Base-by-base conservation (phyloP, 164 flowering plant genomes). In the Berberis thunbergii region DNA sequence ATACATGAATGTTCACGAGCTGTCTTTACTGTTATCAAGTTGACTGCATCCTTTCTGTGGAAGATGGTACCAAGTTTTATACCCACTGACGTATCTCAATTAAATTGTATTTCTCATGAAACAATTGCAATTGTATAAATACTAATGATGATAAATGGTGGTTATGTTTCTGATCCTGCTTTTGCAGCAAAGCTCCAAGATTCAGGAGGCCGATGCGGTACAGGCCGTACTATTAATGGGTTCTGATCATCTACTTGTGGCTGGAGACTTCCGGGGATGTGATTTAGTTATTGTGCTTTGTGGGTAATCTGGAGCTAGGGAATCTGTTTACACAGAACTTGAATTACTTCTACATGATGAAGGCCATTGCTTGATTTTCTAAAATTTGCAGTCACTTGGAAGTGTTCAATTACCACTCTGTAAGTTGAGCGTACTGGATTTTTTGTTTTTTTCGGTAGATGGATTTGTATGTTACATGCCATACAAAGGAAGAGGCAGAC, bases 141-240 rank as follows among this genome's bases (percentile, higher is more conserved):
- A 26, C 26, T 26, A 26, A 26, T 26, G 26, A 26, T 26, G 26
- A 26, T 52, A 52, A 52, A 1, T 4, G 10, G 11, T 4, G 3
- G 3, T 5, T 52, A 52, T 52, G 11, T 56, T 56, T 6, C 39
- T 38, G 41, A 1, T 49, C 52, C 11, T 49, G 6, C 41, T 56
- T 1, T 38, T 62, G 71, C 91, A 86, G 88, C 63, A 84, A 83
- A 67, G 77, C 70, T 62, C 91, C 91, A 10, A 79, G 88, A 74
- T 80, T 77, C 76, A 80, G 88, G 72, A 68, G 91, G 64, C 88
- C 91, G 13, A 84, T 78, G 84, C 74, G 88, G 42, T 82, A 82
- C 69, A 75, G 81, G 70, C 91, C 91, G 40, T 86, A 86, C 73
- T 81, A 67, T 62, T 75, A 76, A 71, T 58, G 60, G 44, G 41